These are phyloP conservation scores for Ophiostoma ulmi DNA, from an alignment of 2,329 filamentous ascomycete genomes.

Conservation along the genomic window DNA sequence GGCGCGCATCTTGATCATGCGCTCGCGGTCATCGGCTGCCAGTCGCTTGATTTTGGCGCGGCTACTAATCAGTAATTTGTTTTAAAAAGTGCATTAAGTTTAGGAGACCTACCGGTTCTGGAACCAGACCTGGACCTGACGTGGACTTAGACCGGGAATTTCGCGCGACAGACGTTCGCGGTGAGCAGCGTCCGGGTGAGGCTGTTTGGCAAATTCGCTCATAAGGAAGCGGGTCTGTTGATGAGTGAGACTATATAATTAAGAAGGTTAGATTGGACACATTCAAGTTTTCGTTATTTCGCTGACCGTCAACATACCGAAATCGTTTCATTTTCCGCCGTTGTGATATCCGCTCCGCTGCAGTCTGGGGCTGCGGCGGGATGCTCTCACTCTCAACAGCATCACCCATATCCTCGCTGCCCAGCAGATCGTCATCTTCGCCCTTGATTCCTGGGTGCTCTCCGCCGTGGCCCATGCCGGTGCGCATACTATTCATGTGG, in stretches of 20 bases:
- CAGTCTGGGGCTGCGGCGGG: conserved; percentile 44
- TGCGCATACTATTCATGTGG: conserved; percentile 31
- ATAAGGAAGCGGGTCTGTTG: conserved; percentile 96
- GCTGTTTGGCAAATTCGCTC: conserved; percentile 94
- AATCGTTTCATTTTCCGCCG: conserved; percentile 73
- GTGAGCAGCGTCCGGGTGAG: conserved; percentile 87
- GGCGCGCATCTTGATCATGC: conserved; percentile 67
- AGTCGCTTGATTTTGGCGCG: conserved; percentile 68
- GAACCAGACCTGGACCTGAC: conserved; percentile 97
- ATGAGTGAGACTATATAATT: conserved; percentile 67
- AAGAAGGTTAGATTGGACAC: background rate
- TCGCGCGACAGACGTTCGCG: conserved; percentile 80
- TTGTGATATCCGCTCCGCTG: conserved; percentile 53
- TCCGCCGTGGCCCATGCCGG: conserved; percentile 29
- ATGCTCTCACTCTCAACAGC: conserved; percentile 40
- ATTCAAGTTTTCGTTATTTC: background rate
- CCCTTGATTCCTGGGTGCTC: conserved; percentile 42
- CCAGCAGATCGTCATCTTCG: conserved; percentile 48
- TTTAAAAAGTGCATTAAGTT: background rate
- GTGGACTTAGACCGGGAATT: conserved; percentile 83
- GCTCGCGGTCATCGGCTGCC: conserved; percentile 63
- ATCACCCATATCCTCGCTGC: conserved; percentile 56
- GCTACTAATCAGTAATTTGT: conserved; percentile 30
- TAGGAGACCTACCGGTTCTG: conserved; percentile 74
- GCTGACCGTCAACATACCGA: conserved; percentile 45